Percentiles rank a stretch among this genome's conserved stretches.
Conservation (phyloP, 257 asterid species). For the Schizonepeta tenuifolia region DNA sequence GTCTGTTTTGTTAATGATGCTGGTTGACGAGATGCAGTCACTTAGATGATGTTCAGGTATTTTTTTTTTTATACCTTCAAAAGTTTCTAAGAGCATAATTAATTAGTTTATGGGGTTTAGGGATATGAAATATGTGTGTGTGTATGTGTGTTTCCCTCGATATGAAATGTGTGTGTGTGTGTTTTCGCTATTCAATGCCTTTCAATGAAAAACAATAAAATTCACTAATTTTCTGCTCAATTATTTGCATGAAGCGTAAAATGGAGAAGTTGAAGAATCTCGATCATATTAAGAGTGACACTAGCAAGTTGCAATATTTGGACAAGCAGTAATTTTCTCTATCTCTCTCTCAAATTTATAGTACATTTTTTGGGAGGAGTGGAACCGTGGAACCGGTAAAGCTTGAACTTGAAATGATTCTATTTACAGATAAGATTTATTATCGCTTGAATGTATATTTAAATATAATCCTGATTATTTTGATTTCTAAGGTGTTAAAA, state of each 20-base stretch:
- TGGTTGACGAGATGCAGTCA: slow-evolving; percentile 39
- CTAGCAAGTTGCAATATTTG: slow-evolving; percentile 49
- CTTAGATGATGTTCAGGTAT: slow-evolving; percentile 59
- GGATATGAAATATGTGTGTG: too few species aligned
- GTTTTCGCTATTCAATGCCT: not conserved
- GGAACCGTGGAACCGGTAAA: too few species aligned
- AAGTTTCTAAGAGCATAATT: not conserved
- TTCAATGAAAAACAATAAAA: not conserved
- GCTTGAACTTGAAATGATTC: too few species aligned
- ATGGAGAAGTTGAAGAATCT: slow-evolving; percentile 49
- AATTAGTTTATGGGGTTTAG: too few species aligned
- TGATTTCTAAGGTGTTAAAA: not conserved
- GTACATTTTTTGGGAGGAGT: too few species aligned
- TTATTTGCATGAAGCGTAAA: slow-evolving; percentile 47
- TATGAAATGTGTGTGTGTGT: too few species aligned
- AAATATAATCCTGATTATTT: not conserved
- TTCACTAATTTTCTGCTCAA: not conserved
- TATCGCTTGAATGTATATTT: not conserved
- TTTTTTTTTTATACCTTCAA: not conserved
- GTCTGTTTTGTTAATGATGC: not conserved
- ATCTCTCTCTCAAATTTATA: slow-evolving; percentile 17
- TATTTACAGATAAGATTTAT: too few species aligned
- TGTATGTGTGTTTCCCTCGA: too few species aligned
- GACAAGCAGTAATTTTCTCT: slow-evolving; percentile 49
- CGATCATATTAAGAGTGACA: slow-evolving; percentile 42